phyloP scores from a whole-genome alignment of 352 stramenopile species.

The Phytophthora uliginosa region DNA sequence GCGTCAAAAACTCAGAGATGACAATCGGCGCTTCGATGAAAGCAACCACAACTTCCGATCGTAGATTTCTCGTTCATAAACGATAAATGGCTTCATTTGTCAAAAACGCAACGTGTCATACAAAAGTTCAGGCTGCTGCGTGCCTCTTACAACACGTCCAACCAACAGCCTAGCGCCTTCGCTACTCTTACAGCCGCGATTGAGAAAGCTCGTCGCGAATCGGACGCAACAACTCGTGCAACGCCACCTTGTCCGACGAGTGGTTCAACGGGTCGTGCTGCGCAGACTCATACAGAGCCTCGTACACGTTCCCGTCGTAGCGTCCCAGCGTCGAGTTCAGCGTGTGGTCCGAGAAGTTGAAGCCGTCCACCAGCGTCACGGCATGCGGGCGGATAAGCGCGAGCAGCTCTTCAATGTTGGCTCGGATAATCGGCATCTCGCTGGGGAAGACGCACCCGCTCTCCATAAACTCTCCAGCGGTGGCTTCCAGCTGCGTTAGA shows the following conservation, averaged over 20 bases:
- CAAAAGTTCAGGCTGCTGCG: background rate
- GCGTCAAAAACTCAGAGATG: background rate
- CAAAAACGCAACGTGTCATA: conserved; percentile 1
- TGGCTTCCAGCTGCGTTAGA: conserved; percentile 73
- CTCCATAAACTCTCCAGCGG: conserved; percentile 76
- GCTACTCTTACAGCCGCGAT: conserved; percentile 46
- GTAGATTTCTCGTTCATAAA: background rate
- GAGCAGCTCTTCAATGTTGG: conserved; percentile 65
- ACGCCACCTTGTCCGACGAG: conserved; percentile 66
- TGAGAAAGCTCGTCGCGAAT: conserved; percentile 60
- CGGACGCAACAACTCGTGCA: conserved; percentile 66
- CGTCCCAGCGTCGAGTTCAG: conserved; percentile 83
- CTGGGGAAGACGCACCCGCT: conserved; percentile 51
- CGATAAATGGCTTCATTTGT: background rate
- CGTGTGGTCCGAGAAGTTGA: conserved; percentile 81
- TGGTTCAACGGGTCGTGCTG: conserved; percentile 74
- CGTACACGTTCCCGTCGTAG: conserved; percentile 82
- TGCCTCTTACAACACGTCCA: too few relatives aligned
- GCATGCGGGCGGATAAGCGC: conserved; percentile 65
- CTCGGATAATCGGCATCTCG: conserved; percentile 60
- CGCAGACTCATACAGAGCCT: conserved; percentile 66
- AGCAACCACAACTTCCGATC: background rate
- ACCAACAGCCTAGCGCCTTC: background rate
- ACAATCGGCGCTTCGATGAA: background rate
- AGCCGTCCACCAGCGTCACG: conserved; percentile 81